Conservation (phyloP, 2,329 filamentous ascomycete species). For the Penicillium sp. region DNA sequence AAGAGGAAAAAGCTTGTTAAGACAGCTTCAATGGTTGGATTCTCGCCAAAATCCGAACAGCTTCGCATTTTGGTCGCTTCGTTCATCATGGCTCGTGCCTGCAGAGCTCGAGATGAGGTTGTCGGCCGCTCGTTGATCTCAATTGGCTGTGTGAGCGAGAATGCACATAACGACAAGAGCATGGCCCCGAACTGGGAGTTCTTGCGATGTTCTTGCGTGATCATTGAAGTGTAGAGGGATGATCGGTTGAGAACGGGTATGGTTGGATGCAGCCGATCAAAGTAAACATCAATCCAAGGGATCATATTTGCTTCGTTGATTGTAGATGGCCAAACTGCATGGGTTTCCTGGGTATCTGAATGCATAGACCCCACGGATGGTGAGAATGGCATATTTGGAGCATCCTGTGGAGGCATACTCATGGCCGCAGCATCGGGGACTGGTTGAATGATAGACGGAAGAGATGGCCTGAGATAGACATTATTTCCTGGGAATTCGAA, state of each 20-base stretch:
- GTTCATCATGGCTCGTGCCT: conserved; percentile 42
- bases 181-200: conserved; percentile 45
- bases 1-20: conserved; percentile 76
- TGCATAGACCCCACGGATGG: conserved; percentile 17
- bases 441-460: conserved; percentile 33
- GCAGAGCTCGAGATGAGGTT: conserved; percentile 32
- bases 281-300: conserved; percentile 44
- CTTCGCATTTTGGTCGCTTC: conserved; percentile 45
- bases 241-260: conserved; percentile 42
- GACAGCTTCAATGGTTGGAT: conserved; percentile 40
- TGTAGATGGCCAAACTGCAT: conserved; percentile 36
- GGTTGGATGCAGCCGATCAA: conserved; percentile 44
- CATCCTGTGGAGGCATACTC: conserved; percentile 17
- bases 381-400: conserved; percentile 19
- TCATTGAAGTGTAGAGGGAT: conserved; percentile 41
- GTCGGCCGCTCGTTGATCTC: conserved; percentile 42
- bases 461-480: conserved; percentile 33
- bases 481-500: conserved; percentile 34
- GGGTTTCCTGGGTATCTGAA: conserved; percentile 18
- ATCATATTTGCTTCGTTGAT: conserved; percentile 43
- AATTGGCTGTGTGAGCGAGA: conserved; percentile 45
- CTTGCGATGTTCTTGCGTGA: conserved; percentile 42
- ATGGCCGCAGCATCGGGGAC: conserved; percentile 19
- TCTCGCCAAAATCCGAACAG: conserved; percentile 40
- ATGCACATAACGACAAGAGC: conserved; percentile 42